A percentile compares a stretch with the other conserved stretches of the same genome.
Conservation (phyloP, 768 basidiomycete genomes). For the Lactarius deliciosus region DNA sequence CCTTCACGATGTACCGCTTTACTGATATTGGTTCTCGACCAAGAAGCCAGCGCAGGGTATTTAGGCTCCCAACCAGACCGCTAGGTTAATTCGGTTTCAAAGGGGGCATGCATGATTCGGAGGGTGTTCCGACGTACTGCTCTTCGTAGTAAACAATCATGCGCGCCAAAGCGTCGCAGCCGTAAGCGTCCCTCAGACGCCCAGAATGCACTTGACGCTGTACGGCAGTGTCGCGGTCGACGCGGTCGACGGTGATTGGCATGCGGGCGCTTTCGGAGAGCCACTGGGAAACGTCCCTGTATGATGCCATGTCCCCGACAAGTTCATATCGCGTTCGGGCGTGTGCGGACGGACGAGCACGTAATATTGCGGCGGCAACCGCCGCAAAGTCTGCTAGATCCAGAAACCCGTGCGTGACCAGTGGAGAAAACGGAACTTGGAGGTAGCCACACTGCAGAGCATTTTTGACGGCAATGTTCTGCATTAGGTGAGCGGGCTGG, state of each 20-base stretch:
- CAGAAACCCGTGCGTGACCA: constrained; percentile 37
- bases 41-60: constrained; percentile 38
- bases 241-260: constrained; percentile 29
- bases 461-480: constrained; percentile 34
- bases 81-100: constrained; percentile 22
- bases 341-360: constrained; percentile 34
- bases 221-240: constrained; percentile 30
- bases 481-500: constrained; percentile 39
- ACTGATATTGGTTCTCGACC: constrained; percentile 36
- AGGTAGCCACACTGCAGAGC: constrained; percentile 26
- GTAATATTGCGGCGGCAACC: constrained; percentile 34
- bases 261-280: constrained; percentile 27
- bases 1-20: constrained; percentile 32
- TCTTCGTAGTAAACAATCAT: constrained; percentile 39
- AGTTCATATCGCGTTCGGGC: constrained; percentile 40
- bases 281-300: constrained; percentile 33
- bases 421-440: constrained; percentile 32
- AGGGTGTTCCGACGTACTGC: constrained; percentile 29
- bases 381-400: constrained; percentile 37
- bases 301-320: constrained; percentile 36
- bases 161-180: constrained; percentile 33
- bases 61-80: constrained; percentile 37
- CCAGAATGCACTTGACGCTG: constrained; percentile 16
- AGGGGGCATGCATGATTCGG: not conserved
- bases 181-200: constrained; percentile 30